Evolutionary conservation across 495 filamentous ascomycete species (phyloP).

Genomic region (Talaromyces nanjingensis): DNA sequence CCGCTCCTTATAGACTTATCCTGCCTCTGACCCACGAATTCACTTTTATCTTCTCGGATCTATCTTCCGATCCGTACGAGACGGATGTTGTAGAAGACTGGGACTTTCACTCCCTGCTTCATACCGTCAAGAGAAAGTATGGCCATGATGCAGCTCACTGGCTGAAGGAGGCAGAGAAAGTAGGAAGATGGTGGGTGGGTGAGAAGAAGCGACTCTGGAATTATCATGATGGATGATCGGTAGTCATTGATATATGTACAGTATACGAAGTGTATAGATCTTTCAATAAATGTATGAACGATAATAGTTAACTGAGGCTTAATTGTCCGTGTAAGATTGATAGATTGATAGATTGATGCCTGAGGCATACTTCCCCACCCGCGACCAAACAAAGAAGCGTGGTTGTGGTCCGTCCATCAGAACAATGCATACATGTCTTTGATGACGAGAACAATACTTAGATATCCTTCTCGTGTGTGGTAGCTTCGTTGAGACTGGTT

Average conservation of each 20-base stretch:
- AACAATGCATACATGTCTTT: not conserved
- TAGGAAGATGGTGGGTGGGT: conserved; percentile 32
- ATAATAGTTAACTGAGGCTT: not conserved
- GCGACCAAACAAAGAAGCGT: too few relatives aligned
- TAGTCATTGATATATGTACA: not conserved
- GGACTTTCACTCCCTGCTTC: conserved; percentile 21
- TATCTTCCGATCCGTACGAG: conserved; percentile 29
- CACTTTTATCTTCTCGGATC: conserved; percentile 31
- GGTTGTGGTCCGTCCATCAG: not conserved
- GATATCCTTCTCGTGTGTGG: not conserved
- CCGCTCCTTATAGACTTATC: conserved; percentile 30
- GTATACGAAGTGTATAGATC: not conserved
- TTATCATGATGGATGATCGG: conserved; percentile 15
- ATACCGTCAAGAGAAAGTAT: conserved; percentile 20
- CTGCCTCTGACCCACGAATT: conserved; percentile 32
- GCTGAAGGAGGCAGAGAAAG: conserved; percentile 27
- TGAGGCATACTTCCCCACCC: not conserved
- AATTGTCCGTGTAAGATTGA: too few relatives aligned
- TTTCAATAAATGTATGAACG: not conserved
- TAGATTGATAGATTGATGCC: not conserved
- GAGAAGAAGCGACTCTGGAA: conserved; percentile 28
- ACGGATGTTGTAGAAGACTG: conserved; percentile 24
- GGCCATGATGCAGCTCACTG: conserved; percentile 32
- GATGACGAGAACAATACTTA: not conserved
- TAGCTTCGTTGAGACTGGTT: not conserved